Conservation (phyloP, 257 asterid species). For the Rauvolfia tetraphylla region DNA sequence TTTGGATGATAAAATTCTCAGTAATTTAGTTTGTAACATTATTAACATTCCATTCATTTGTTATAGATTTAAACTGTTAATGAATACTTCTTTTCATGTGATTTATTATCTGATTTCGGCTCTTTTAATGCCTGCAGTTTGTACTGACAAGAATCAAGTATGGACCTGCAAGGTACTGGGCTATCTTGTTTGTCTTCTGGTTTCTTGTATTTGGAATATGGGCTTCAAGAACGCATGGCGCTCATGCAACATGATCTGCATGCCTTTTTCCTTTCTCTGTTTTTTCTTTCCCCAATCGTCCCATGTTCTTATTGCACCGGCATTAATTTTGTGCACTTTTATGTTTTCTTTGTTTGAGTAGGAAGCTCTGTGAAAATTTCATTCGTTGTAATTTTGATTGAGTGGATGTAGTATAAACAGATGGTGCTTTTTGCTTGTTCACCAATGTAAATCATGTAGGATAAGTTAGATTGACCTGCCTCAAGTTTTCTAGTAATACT, state of each 20-base stretch:
- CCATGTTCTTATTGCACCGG: background rate
- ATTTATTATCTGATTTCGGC: background rate
- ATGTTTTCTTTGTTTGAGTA: background rate
- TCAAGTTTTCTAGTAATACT: background rate
- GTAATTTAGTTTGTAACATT: background rate
- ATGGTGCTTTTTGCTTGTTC: background rate
- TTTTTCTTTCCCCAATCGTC: background rate
- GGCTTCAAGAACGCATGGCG: conserved; percentile 83
- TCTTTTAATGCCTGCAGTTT: conserved; percentile 50
- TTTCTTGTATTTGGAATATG: conserved; percentile 91
- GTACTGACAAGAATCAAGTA: conserved; percentile 85
- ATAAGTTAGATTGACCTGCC: background rate
- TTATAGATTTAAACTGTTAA: background rate
- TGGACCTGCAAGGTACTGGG: conserved; percentile 99
- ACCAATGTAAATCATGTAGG: background rate
- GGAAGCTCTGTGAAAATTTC: background rate
- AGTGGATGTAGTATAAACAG: background rate
- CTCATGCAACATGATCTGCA: conserved; percentile 53
- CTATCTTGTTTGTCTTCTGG: conserved; percentile 91
- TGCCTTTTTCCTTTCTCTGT: background rate
- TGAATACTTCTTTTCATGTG: background rate
- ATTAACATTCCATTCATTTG: background rate
- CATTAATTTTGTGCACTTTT: background rate
- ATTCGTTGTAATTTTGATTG: background rate
- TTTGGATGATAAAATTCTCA: background rate